Percentiles rank a stretch among this genome's conserved stretches.
Conservation (phyloP, 2,329 filamentous ascomycete genomes). For the Pyricularia pennisetigena region DNA sequence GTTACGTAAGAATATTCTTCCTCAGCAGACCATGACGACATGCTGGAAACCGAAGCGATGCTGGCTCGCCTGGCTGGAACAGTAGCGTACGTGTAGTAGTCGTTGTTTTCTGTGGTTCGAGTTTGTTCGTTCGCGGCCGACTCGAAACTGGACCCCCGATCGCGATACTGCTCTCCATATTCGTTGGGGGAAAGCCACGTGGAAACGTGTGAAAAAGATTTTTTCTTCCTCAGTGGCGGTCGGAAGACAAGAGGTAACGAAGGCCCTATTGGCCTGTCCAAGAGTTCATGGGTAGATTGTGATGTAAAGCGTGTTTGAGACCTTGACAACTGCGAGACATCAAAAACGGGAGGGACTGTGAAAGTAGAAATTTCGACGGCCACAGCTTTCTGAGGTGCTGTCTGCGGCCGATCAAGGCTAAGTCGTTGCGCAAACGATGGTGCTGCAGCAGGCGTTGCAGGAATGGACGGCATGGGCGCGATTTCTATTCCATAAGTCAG, state of each 20-base stretch:
- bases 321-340: not conserved
- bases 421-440: conserved; percentile 49
- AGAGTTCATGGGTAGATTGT: conserved; percentile 12
- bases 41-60: conserved; percentile 32
- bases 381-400: conserved; percentile 19
- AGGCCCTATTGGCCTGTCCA: conserved; percentile 36
- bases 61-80: conserved; percentile 26
- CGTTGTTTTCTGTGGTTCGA: conserved; percentile 39
- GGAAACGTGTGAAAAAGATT: conserved; percentile 53
- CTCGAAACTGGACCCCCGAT: conserved; percentile 31
- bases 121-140: conserved; percentile 45
- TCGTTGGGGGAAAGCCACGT: conserved; percentile 37
- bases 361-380: not conserved
- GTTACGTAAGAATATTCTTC: conserved; percentile 27
- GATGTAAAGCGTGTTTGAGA: conserved; percentile 11
- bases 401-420: conserved; percentile 32
- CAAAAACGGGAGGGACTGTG: conserved; percentile 13
- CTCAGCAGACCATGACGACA: conserved; percentile 40
- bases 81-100: conserved; percentile 48
- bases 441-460: conserved; percentile 44
- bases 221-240: conserved; percentile 56
- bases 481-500: conserved; percentile 22
- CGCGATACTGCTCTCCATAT: conserved; percentile 18
- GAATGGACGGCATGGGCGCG: conserved; percentile 45
- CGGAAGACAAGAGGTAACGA: conserved; percentile 48